These are phyloP conservation scores for Blepharisma stoltei DNA, from an alignment of 73 alveolate genomes.

Conservation along the genomic window DNA sequence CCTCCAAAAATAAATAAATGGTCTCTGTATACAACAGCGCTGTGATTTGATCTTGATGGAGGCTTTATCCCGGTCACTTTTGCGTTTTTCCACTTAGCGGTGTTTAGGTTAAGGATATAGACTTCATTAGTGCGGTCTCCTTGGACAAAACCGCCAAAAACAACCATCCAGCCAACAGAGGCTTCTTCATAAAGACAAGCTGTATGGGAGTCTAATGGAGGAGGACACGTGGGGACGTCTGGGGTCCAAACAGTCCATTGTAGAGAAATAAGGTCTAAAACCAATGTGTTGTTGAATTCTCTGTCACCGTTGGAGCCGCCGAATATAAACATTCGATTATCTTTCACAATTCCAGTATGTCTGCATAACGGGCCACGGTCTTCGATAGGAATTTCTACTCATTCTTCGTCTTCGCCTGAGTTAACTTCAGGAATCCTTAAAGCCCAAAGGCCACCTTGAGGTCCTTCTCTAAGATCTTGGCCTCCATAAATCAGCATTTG, in stretches of 20 bases:
- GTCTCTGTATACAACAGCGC: conserved; percentile 33
- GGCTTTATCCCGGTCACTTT: conserved; percentile 37
- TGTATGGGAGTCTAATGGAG: conserved; percentile 49
- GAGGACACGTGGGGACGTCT: too few relatives aligned
- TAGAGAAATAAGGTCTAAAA: too few relatives aligned
- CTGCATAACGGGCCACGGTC: conserved; percentile 40
- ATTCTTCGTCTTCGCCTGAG: conserved; percentile 36
- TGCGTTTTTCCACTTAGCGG: conserved; percentile 37
- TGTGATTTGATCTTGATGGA: conserved; percentile 41
- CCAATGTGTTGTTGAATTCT: not conserved
- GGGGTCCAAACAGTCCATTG: too few relatives aligned
- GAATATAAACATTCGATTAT: conserved; percentile 48
- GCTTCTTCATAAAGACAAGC: conserved; percentile 25
- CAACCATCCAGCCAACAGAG: conserved; percentile 24
- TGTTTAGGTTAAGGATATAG: conserved; percentile 29
- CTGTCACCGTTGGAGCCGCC: conserved; percentile 53
- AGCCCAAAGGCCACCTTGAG: conserved; percentile 43
- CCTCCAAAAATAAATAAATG: conserved; percentile 44
- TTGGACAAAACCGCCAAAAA: conserved; percentile 57
- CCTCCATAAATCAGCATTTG: conserved; percentile 39
- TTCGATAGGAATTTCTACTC: conserved; percentile 40
- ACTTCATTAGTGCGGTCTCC: conserved; percentile 43
- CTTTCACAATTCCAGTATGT: conserved; percentile 39
- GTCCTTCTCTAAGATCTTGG: conserved; percentile 62
- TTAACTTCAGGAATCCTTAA: conserved; percentile 37